Base-by-base conservation (phyloP, 1,284 basidiomycete genomes). In the Salmacisia buchloeana region DNA sequence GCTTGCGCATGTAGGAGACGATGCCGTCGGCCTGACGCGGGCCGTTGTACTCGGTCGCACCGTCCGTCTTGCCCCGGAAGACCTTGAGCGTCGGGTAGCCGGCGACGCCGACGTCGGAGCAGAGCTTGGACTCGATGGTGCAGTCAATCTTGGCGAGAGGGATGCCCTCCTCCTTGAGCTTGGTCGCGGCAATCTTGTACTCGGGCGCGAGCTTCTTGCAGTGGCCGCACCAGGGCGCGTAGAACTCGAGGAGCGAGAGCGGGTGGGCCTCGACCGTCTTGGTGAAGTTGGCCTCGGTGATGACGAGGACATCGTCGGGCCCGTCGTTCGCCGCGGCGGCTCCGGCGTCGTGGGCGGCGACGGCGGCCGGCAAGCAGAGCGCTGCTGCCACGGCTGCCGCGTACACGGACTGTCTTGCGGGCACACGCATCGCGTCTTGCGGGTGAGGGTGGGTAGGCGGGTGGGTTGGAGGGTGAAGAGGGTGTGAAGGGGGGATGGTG, bases 61-160 rank as follows among this genome's bases (percentile, higher is more conserved):
- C 25, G 89, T 25, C 83, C 80, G 46, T 85, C 65, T 94, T 96
- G 69, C 90, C 86, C 73, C 89, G 88, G 87, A 94, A 98, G 57
- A 98, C 88, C 81, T 96, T 93, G 72, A 93, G 82, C 18, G 89
- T 90, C 90, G 94, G 92, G 82, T 92, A 97, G 83, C 96, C 94
- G 77, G 87, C 86, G 59, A 98, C 86, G 54, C 87, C 91, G 68
- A 93, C 88, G 63, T 77, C 61, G 15, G 65, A 62, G 67, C 78
- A 80, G 29, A 80, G 67, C 18, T 71, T 69, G 56, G 72, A 68
- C 69, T 82, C 92, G 65, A 93, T 92, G 64, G 81, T 78, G 72
- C 81, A 82, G 76, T 83, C 80, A 29, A 83, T 83, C 82, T 98
- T 97, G 72, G 93, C 94, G 62, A 99, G 83, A 82, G 90, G 90